Base-by-base conservation (phyloP, 2,329 filamentous ascomycete genomes). In the Calycina herbarum region DNA sequence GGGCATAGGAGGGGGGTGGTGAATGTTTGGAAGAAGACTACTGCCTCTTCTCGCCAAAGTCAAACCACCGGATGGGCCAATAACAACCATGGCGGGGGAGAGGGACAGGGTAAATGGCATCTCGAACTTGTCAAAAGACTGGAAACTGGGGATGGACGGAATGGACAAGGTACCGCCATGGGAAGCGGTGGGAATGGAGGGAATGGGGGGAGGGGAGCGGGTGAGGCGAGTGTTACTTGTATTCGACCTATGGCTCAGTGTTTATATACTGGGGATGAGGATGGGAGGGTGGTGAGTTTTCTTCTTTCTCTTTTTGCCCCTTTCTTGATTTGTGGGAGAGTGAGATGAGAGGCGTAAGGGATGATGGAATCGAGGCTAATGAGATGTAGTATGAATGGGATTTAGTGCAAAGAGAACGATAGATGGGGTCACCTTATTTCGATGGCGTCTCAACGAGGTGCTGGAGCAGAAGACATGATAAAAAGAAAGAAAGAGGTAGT, bases 211-310 rank as follows among this genome's bases (percentile, higher is more conserved):
- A 62, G 57, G 13, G 66, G 67, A 57, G 67, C 67, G 5, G 87
- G 86, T 69, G 81, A 82, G 0, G 89, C 90, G 1, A 89, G 89
- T 0, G 94, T 98, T 67, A 96, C 91, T 45, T 96, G 91, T 75
- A 91, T 99, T 62, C 83, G 91, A 64, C 91, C 94, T 2, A 91
- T 94, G 84, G 87, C 92, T 62, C 89, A 90, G 68, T 85, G 89
- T 68, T 88, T 98, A 10, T 98, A 97, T 78, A 97, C 94, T 0
- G 95, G 94, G 2, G 95, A 98, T 79, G 95, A 98, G 69, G 90
- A 93, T 69, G 95, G 95, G 35, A 85, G 89, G 82, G 94, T 99
- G 78, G 92, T 95, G 76, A 86, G 89, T 63, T 48, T 24, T 67
- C 24, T 40, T 62, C 45, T 31, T 57, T 57, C 20, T 42, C 31